These are phyloP conservation scores for Telfairia occidentalis DNA, from an alignment of 331 rosid genomes.

Conservation along the genomic window DNA sequence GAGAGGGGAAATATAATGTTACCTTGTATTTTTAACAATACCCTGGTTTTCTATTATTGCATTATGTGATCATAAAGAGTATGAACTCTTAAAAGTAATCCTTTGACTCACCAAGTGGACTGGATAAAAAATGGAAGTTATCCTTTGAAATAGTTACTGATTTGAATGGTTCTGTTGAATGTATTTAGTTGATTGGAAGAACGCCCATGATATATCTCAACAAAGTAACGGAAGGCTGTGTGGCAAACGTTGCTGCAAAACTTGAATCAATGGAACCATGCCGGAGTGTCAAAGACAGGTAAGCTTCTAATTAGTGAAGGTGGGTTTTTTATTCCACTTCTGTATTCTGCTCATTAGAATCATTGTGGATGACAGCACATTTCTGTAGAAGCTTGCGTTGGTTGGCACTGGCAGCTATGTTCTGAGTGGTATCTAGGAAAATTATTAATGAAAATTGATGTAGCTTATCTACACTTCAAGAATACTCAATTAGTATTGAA, in stretches of 20 bases:
- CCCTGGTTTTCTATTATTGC: neutral
- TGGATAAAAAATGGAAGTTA: neutral
- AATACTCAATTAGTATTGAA: neutral
- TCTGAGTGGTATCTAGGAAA: neutral
- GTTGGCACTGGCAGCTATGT: neutral
- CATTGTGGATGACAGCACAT: neutral
- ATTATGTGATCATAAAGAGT: neutral
- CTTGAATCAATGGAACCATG: constrained; percentile 97
- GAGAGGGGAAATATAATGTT: neutral
- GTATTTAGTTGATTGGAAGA: constrained; percentile 66
- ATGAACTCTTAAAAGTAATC: no score
- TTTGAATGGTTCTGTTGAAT: constrained; percentile 10
- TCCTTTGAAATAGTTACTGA: neutral
- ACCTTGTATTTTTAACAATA: neutral
- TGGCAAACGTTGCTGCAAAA: constrained; percentile 85
- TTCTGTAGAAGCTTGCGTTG: neutral
- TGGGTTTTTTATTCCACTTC: neutral
- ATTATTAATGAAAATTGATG: neutral
- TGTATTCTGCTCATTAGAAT: neutral
- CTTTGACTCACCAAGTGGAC: neutral
- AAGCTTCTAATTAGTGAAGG: neutral
- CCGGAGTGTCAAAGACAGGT: constrained; percentile 95
- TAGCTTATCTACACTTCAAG: neutral
- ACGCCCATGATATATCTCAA: constrained; percentile 95
- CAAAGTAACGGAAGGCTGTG: constrained; percentile 66